Percentiles rank a stretch among this genome's conserved stretches.
Conservation (phyloP, 345 rosid genomes). For the Microthlaspi erraticum region DNA sequence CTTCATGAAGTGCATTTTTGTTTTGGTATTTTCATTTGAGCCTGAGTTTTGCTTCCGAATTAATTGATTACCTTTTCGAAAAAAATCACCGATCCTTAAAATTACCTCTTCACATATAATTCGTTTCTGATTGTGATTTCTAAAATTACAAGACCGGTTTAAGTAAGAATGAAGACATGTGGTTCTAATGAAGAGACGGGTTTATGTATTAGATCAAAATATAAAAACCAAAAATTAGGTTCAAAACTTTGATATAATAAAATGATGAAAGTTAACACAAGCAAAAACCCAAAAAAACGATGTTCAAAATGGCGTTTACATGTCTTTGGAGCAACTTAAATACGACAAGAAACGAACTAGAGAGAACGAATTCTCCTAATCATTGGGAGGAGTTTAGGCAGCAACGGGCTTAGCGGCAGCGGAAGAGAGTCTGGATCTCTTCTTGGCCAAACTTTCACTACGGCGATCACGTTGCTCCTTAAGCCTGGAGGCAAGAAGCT, state of each 20-base stretch:
- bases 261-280: not conserved
- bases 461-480: constrained; percentile 89
- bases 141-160: no score
- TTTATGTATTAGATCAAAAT: not conserved
- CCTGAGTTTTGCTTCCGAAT: no score
- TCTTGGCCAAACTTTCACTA: constrained; percentile 92
- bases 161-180: no score
- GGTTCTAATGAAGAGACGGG: no score
- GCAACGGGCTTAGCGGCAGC: constrained; percentile 73
- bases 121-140: no score
- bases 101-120: no score
- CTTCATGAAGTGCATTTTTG: not conserved
- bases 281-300: not conserved
- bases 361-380: not conserved
- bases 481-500: constrained; percentile 79
- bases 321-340: constrained; percentile 22
- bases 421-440: constrained; percentile 82
- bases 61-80: no score
- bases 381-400: constrained; percentile 45
- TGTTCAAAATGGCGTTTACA: constrained; percentile 30
- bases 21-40: no score
- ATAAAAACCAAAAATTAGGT: not conserved
- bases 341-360: constrained; percentile 31
- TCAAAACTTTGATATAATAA: constrained; percentile 36
- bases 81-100: no score